A percentile compares a stretch with the other conserved stretches of the same genome.
Conservation (phyloP, 2,329 filamentous ascomycete species). For the Cladophialophora carrionii region DNA sequence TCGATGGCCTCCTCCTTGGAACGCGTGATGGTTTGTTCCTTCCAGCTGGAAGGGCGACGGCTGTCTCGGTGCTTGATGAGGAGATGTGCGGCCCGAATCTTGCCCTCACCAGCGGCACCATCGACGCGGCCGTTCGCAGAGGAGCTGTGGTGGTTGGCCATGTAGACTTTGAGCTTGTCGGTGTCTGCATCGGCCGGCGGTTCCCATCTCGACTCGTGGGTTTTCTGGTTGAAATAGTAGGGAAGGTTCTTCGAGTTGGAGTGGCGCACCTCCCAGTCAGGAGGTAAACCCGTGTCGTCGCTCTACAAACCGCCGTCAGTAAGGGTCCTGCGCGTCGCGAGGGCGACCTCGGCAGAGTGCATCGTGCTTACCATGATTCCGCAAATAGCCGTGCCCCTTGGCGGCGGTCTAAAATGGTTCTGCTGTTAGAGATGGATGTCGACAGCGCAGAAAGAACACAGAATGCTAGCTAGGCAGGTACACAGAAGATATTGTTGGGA, state of each 20-base stretch:
- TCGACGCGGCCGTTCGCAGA: slow-evolving; percentile 51
- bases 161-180: slow-evolving; percentile 90
- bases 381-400: not conserved
- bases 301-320: slow-evolving; percentile 14
- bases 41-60: slow-evolving; percentile 88
- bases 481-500: not conserved
- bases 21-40: slow-evolving; percentile 84
- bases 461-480: not conserved
- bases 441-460: not conserved
- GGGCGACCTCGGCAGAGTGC: not conserved
- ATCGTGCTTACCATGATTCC: slow-evolving; percentile 27
- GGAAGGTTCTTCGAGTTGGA: slow-evolving; percentile 98
- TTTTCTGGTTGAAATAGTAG: slow-evolving; percentile 92
- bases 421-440: not conserved
- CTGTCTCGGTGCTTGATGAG: slow-evolving; percentile 92
- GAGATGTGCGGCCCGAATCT: slow-evolving; percentile 91
- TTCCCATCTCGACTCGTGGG: slow-evolving; percentile 93
- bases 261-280: slow-evolving; percentile 92
- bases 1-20: slow-evolving; percentile 81
- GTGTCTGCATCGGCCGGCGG: slow-evolving; percentile 85
- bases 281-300: slow-evolving; percentile 74
- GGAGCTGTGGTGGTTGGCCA: slow-evolving; percentile 79
- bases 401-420: not conserved
- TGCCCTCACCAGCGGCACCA: slow-evolving; percentile 62
- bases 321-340: slow-evolving; percentile 1